These are phyloP conservation scores for Themeda triandra DNA, from an alignment of 176 grass and related monocot species.

Conservation along the genomic window DNA sequence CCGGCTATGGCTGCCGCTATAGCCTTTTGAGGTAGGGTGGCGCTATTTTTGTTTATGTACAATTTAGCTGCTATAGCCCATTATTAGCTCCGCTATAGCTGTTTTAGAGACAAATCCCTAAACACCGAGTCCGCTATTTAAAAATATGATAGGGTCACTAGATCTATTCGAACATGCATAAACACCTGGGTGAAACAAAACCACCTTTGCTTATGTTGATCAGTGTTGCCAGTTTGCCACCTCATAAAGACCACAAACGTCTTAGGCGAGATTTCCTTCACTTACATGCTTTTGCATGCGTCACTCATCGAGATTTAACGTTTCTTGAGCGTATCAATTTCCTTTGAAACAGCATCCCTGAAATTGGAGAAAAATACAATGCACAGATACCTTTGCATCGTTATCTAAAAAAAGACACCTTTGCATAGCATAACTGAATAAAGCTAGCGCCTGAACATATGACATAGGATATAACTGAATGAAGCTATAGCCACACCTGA, in stretches of 20 bases:
- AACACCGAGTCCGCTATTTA: too few relatives aligned
- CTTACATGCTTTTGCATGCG: not conserved
- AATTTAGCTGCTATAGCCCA: too few relatives aligned
- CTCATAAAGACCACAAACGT: not conserved
- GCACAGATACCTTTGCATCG: not conserved
- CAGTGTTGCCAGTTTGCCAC: not conserved
- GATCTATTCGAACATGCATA: not conserved
- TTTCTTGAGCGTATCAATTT: not conserved
- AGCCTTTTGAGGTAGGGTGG: too few relatives aligned
- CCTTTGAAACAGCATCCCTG: not conserved
- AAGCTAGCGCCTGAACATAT: not conserved
- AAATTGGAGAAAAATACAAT: not conserved
- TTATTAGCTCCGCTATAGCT: too few relatives aligned
- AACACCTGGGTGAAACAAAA: not conserved
- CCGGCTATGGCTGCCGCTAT: too few relatives aligned
- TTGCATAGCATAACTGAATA: not conserved
- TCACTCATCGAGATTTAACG: not conserved
- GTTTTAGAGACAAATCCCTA: too few relatives aligned
- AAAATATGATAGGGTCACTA: too few relatives aligned
- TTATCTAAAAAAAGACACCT: not conserved
- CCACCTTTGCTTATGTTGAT: not conserved
- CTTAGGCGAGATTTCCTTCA: not conserved
- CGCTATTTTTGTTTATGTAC: too few relatives aligned
- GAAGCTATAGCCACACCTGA: conserved; percentile 11
- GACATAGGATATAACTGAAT: not conserved